A percentile compares a stretch with the other conserved stretches of the same genome.
phyloP scores from a whole-genome alignment of 2,329 filamentous ascomycete genomes.

The Ophiosphaerella narmari region DNA sequence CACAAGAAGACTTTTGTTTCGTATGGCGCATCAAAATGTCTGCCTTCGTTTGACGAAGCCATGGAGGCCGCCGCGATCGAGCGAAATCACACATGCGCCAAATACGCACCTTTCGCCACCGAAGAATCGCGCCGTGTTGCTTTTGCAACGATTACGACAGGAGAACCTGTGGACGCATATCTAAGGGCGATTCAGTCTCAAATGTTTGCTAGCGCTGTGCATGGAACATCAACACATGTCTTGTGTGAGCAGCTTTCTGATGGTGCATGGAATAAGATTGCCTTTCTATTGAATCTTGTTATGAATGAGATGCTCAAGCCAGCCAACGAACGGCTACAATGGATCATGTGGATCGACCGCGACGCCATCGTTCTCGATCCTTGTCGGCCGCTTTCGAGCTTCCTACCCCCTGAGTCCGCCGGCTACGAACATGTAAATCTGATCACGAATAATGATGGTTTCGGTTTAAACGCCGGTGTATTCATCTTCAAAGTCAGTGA shows the following conservation, averaged over 20 bases:
- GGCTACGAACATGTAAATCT: slow-evolving; percentile 33
- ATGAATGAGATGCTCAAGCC: slow-evolving; percentile 45
- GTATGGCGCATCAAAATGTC: slow-evolving; percentile 21
- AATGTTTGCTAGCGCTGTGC: slow-evolving; percentile 46
- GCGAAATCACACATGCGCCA: slow-evolving; percentile 18
- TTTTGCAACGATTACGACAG: slow-evolving; percentile 46
- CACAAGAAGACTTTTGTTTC: slow-evolving; percentile 13
- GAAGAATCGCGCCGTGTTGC: slow-evolving; percentile 16
- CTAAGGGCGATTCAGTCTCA: slow-evolving; percentile 50
- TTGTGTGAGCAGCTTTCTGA: slow-evolving; percentile 49
- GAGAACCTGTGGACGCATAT: slow-evolving; percentile 41
- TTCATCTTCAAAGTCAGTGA: slow-evolving; percentile 48
- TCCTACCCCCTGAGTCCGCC: slow-evolving; percentile 36
- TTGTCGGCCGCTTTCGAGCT: slow-evolving; percentile 46
- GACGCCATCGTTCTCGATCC: slow-evolving; percentile 52
- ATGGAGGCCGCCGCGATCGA: slow-evolving; percentile 9
- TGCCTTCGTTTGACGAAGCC: slow-evolving; percentile 13
- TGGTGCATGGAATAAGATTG: slow-evolving; percentile 52
- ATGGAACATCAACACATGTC: slow-evolving; percentile 49
- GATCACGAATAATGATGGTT: slow-evolving; percentile 45
- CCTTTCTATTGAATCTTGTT: slow-evolving; percentile 50
- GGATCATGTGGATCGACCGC: slow-evolving; percentile 52
- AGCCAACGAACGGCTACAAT: slow-evolving; percentile 45
- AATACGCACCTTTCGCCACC: slow-evolving; percentile 15
- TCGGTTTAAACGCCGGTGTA: slow-evolving; percentile 50